These are phyloP conservation scores for Vanrija sp. DNA, from an alignment of 1,284 basidiomycete genomes.

Conservation along the genomic window DNA sequence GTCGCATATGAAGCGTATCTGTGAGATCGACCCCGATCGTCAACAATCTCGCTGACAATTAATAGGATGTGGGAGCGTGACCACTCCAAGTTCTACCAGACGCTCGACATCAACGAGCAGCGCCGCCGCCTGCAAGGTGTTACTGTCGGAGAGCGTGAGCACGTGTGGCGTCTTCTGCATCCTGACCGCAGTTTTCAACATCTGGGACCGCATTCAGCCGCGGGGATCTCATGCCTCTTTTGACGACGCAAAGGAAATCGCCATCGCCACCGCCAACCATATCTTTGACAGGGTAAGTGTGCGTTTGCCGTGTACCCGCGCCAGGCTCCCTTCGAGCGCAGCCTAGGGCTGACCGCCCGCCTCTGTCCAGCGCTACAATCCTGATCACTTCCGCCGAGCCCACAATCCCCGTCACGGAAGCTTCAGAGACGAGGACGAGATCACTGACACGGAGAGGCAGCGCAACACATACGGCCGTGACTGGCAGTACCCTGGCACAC, in stretches of 20 bases:
- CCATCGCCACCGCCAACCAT: conserved; percentile 43
- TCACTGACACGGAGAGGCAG: too few species aligned
- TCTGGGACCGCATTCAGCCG: conserved; percentile 36
- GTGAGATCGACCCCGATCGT: conserved; percentile 19
- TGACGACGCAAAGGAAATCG: conserved; percentile 40
- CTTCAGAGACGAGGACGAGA: too few species aligned
- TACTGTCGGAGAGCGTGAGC: conserved; percentile 42
- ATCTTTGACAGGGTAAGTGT: conserved; percentile 35
- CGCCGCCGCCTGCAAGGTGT: conserved; percentile 36
- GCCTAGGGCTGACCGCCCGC: too few species aligned
- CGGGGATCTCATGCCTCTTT: conserved; percentile 22
- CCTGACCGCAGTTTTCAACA: conserved; percentile 26
- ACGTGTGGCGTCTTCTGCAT: too few species aligned
- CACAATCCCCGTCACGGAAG: too few species aligned
- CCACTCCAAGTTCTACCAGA: conserved; percentile 35
- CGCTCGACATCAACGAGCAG: conserved; percentile 32
- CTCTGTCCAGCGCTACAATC: too few species aligned
- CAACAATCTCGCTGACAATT: not conserved
- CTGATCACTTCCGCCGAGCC: too few species aligned
- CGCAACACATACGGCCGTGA: too few species aligned
- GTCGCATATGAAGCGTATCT: conserved; percentile 44
- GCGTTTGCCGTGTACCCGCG: too few species aligned
- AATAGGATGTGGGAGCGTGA: conserved; percentile 42
- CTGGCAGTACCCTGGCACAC: too few species aligned
- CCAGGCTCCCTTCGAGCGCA: too few species aligned